Percentiles rank a stretch among this genome's conserved stretches.
Conservation (phyloP, 2,329 filamentous ascomycete species). For the Pseudogymnoascus sp. region DNA sequence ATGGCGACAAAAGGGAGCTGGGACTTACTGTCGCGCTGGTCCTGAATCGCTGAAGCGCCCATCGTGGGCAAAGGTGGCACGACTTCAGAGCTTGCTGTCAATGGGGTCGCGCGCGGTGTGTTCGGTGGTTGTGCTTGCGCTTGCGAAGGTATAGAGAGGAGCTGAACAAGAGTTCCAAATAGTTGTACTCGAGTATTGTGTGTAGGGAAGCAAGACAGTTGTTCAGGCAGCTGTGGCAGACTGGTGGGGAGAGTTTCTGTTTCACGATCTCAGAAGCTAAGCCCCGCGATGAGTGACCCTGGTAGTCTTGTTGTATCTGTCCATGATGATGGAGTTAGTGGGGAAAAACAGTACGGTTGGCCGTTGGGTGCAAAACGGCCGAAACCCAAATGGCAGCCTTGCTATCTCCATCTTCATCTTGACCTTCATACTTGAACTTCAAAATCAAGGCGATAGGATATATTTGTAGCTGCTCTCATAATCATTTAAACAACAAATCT, state of each 20-base stretch:
- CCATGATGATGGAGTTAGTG: neutral
- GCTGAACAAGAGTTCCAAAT: neutral
- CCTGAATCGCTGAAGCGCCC: conserved; percentile 75
- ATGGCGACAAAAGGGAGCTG: neutral
- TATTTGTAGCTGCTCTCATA: neutral
- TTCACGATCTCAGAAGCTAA: conserved; percentile 6
- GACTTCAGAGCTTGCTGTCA: conserved; percentile 1
- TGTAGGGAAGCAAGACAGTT: neutral
- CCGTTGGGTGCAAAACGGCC: neutral
- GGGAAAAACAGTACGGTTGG: neutral
- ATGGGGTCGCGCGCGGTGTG: neutral
- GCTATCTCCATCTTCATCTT: neutral
- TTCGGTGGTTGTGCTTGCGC: neutral
- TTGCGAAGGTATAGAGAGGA: neutral
- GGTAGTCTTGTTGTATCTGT: neutral
- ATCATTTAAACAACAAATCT: neutral
- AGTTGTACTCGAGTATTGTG: neutral
- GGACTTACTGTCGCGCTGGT: conserved; percentile 65
- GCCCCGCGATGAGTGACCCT: conserved; percentile 5
- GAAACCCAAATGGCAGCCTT: neutral
- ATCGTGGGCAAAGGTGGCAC: conserved; percentile 45
- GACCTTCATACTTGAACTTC: neutral
- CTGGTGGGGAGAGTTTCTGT: conserved; percentile 4
- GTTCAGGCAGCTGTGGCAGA: neutral
- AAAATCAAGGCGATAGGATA: neutral